Evolutionary conservation across 2,329 filamentous ascomycete genomes (phyloP), one percentile per base, ranked within the genome.

Genomic region (Tolypocladium nubicola): DNA sequence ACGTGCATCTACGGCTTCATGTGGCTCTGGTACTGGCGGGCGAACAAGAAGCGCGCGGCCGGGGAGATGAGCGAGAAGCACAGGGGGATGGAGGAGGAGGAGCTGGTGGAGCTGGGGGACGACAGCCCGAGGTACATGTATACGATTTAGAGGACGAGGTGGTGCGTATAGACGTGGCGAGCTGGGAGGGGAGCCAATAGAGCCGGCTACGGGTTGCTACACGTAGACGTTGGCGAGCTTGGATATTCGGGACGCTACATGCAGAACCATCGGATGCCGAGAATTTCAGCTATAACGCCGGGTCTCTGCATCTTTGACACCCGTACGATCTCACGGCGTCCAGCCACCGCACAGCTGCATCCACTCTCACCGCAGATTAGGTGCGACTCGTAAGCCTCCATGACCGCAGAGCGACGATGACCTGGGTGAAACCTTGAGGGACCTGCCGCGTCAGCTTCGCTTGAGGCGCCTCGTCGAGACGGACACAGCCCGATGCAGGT

Each of bases 1-100:
- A 77, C 75, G 0, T 53, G 76, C 35, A 70, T 84, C 5, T 86
- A 81, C 63, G 76, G 68, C 3, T 70, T 79, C 35, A 73, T 86
- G 71, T 83, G 78, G 78, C 70, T 75, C 59, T 81, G 75, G 70
- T 82, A 79, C 61, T 63, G 65, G 35, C 67, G 40, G 61, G 70
- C 75, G 64, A 86, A 86, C 59, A 71, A 68, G 61, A 68, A 64
- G 58, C 72, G 79, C 1, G 72, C 73, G 4, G 67, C 62, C 0
- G 76, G 75, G 0, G 62, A 67, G n/a, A 55, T 75, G 47, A 66
- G 69, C 19, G 67, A 74, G 2, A 70, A 72, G 59, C 68, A 79
- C 55, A 65, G 69, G 39, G 68, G 67, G 3, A 60, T 79, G 67
- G 69, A 69, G 0, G 76, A 79, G 39, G 76, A 79, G 8, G 76